Base-by-base conservation (phyloP, 2,329 filamentous ascomycete genomes). In the Rosellinia necatrix region DNA sequence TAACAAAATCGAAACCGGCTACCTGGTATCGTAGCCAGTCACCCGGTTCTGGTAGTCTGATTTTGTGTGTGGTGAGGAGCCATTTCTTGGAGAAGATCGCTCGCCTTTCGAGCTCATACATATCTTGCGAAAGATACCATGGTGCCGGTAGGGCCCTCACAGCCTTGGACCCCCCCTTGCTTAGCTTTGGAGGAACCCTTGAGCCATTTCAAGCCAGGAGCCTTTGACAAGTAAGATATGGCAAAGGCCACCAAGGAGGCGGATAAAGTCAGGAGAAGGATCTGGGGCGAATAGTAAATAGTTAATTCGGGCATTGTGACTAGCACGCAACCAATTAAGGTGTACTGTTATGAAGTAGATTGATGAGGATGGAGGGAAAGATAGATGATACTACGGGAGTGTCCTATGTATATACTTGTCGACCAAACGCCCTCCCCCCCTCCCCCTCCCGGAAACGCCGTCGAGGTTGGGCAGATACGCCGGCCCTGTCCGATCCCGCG, bases 21-120 rank as follows among this genome's bases (percentile, higher is more conserved):
- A 61, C 49, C 21, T 61, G 56, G 34, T 61, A 61, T 25, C 59
- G 59, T 13, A 61, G 42, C 59, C 59, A 61, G 49, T 61, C 59
- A 37, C 59, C 59, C 19, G 50, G 41, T 4, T 61, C 60, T 1
- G 56, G 56, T 0, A 61, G 42, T 43, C 59, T 50, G 48, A 49
- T 27, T 52, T 60, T 41, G 12, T 85, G 76, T 49, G 82, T 84
- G 22, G 79, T 77, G 38, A 83, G 76, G 30, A 81, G 75, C 81
- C 81, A 84, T 64, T 79, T 78, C 62, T 76, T 75, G 34, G 81
- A 84, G 68, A 84, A 84, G 65, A 84, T 80, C 40, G 81, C 78
- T 12, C 81, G 76, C 21, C 79, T 72, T 66, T 85, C 82, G 1
- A 85, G 78, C 64, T 83, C 76, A 62, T 81, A 83, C 73, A 84